Evolutionary conservation across 2,329 filamentous ascomycete genomes (phyloP).

Genomic region (Nothopassalora personata): DNA sequence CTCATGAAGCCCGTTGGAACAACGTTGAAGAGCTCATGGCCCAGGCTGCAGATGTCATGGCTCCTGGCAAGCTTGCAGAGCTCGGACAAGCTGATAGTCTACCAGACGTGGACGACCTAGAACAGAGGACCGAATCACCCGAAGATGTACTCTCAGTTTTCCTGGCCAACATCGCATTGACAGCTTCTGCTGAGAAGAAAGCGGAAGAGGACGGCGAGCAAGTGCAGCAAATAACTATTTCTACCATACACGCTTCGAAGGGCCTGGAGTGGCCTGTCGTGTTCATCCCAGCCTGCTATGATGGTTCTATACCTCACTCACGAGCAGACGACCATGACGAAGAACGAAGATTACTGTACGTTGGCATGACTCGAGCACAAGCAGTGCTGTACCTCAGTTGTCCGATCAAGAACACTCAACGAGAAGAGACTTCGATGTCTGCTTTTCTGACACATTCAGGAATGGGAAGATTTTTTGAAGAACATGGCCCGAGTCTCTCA

Average conservation of each 20-base stretch:
- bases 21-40: conserved; percentile 85
- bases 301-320: conserved; percentile 85
- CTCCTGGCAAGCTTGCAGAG: conserved; percentile 21
- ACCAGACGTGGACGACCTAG: conserved; percentile 61
- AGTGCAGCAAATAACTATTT: conserved; percentile 70
- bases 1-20: conserved; percentile 70
- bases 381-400: conserved; percentile 80
- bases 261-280: conserved; percentile 95
- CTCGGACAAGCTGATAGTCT: conserved; percentile 47
- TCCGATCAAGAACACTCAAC: conserved; percentile 61
- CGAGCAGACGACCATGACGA: conserved; percentile 81
- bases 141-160: conserved; percentile 70
- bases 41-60: conserved; percentile 67
- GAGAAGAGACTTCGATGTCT: conserved; percentile 61
- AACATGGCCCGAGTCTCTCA: conserved; percentile 65
- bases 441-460: conserved; percentile 60
- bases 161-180: conserved; percentile 83
- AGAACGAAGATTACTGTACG: conserved; percentile 83
- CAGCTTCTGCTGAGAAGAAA: conserved; percentile 66
- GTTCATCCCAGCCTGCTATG: conserved; percentile 84
- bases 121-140: conserved; percentile 52
- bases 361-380: conserved; percentile 93
- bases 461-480: conserved; percentile 51
- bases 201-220: conserved; percentile 54
- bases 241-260: conserved; percentile 93